Evolutionary conservation across 2,329 filamentous ascomycete genomes (phyloP), one percentile per base, ranked within the genome.

Genomic region (Stagonosporopsis rhizophila): DNA sequence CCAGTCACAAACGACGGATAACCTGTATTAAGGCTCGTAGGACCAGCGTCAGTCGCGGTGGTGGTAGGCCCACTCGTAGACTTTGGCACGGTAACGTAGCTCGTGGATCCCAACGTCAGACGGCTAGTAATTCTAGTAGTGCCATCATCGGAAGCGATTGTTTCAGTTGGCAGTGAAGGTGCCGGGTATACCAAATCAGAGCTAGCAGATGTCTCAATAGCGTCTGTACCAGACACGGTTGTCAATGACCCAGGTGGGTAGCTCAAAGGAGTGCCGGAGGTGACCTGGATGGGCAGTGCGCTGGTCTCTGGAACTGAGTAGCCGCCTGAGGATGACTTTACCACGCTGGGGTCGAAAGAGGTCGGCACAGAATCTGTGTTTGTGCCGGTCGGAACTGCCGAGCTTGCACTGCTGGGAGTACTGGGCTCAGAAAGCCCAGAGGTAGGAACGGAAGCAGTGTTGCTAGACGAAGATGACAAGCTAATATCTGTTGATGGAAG

Each of bases 111-210:
- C 28, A 63, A 56, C 28, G 63, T 70, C 53, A 68, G 39, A 55
- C 64, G 60, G 61, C 64, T 71, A 46, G 67, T 71, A 47, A 71
- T 59, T 23, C 56, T 59, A 59, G 60, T 66, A 50, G 67, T 70
- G 48, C 59, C 62, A 53, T 65, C 62, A 53, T 65, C 52, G 23
- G 44, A 25, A 38, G 48, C 35, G 22, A 61, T 58, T 11, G 61
- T 64, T 51, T 50, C 61, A 27, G 39, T 42, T 28, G 48, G 59
- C 23, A 48, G 44, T 41, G 64, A 54, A 7, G 45, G 27, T 15
- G 46, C 41, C 3, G 60, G 46, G 41, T 53, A 51, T n/a, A 25
- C 42, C 17, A 59, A 60, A 20, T 44, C 52, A 12, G 65, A 59
- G 35, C 59, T 67, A n/a, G 32, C 34, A 22, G 58, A 55, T 6